phyloP scores from a whole-genome alignment of 2,329 filamentous ascomycete species.

The Sporothrix pallida region DNA sequence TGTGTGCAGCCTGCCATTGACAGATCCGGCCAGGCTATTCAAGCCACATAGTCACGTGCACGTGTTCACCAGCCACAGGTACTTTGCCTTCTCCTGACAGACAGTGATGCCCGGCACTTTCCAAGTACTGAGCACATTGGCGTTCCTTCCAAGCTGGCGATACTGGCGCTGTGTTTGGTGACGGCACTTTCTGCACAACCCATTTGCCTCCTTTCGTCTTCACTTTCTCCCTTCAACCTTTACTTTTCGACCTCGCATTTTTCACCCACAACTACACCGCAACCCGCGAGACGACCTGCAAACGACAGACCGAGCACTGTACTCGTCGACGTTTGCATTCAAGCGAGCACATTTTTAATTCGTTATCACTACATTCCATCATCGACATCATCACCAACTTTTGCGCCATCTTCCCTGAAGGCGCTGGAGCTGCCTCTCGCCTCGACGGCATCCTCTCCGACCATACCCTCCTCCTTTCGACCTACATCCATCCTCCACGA shows the following conservation, averaged over 20 bases:
- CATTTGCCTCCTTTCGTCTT: not conserved
- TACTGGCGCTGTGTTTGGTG: not conserved
- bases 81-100: not conserved
- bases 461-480: not conserved
- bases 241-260: not conserved
- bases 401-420: conserved; percentile 4
- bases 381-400: not conserved
- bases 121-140: not conserved
- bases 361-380: conserved; percentile 6
- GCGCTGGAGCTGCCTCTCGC: conserved; percentile 14
- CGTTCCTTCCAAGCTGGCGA: conserved; percentile 10
- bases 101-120: not conserved
- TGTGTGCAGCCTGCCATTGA: not conserved
- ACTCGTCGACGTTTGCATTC: not conserved
- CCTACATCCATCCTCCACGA: not conserved
- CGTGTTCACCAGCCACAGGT: conserved; percentile 12
- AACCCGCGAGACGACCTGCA: not conserved
- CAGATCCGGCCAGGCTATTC: not conserved
- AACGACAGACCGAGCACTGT: not conserved
- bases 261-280: not conserved
- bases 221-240: not conserved
- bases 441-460: not conserved
- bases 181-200: not conserved
- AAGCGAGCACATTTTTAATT: not conserved
- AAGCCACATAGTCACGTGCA: conserved; percentile 9